Conservation (phyloP, 1,284 basidiomycete genomes). For the Cryptococcus sp. region DNA sequence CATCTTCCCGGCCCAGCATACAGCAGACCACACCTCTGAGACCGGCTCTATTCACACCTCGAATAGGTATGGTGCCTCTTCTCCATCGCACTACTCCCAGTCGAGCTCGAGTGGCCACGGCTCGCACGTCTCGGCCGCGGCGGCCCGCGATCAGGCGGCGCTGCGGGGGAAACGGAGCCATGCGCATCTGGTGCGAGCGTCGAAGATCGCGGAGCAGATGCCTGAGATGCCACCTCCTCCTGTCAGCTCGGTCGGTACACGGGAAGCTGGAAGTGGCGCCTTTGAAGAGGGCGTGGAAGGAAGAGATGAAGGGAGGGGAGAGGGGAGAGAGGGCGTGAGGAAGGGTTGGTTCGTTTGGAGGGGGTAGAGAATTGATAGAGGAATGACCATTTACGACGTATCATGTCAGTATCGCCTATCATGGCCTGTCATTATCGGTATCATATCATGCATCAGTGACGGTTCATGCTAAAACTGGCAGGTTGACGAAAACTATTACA, state of each 20-base stretch:
- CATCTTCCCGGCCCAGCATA: conserved; percentile 1
- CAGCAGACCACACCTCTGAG: conserved; percentile 8
- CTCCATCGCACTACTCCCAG: conserved; percentile 2
- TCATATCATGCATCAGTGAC: too few relatives aligned
- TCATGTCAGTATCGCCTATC: too few relatives aligned
- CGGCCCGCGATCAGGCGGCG: neutral
- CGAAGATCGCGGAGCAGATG: conserved; percentile 3
- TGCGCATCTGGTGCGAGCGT: conserved; percentile 7
- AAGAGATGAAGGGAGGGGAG: neutral
- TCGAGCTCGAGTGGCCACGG: neutral
- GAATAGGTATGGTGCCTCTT: neutral
- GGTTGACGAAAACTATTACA: too few relatives aligned
- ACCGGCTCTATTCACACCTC: conserved; percentile 3
- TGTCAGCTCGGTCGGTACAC: neutral
- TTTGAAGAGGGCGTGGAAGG: too few relatives aligned
- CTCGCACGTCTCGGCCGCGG: neutral
- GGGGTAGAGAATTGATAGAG: too few relatives aligned
- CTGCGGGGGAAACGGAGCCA: conserved; percentile 12
- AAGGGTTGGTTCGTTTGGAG: neutral
- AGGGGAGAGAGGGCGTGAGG: neutral
- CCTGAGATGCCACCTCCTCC: neutral
- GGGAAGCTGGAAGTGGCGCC: too few relatives aligned
- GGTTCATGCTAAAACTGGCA: too few relatives aligned
- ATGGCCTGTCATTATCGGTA: too few relatives aligned
- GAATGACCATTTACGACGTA: too few relatives aligned